These are phyloP conservation scores for Lactarius psammicola DNA, from an alignment of 768 basidiomycete species.

Conservation along the genomic window DNA sequence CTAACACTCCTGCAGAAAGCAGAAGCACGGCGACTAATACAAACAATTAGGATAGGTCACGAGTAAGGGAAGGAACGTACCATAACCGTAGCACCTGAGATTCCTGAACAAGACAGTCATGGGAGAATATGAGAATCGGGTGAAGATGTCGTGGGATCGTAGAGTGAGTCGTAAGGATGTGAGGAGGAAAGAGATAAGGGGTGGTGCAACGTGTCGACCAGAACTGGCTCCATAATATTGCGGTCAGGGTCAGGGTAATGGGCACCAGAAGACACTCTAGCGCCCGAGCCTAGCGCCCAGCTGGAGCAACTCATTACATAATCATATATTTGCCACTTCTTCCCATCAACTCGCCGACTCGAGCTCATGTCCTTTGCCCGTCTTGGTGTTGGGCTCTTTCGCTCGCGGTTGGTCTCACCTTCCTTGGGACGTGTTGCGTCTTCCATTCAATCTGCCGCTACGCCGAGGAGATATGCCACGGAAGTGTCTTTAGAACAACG, in stretches of 20 bases:
- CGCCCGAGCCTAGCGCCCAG: neutral
- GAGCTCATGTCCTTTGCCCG: constrained; percentile 26
- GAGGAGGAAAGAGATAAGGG: constrained; percentile 1
- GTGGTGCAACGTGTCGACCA: constrained; percentile 17
- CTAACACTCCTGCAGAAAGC: constrained; percentile 11
- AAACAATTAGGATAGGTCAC: neutral
- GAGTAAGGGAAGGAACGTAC: constrained; percentile 10
- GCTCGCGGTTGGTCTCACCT: constrained; percentile 10
- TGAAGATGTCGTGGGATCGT: constrained; percentile 7
- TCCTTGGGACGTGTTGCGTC: neutral
- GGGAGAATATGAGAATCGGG: constrained; percentile 1
- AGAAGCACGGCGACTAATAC: constrained; percentile 13
- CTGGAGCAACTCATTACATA: constrained; percentile 5
- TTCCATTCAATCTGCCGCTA: constrained; percentile 25
- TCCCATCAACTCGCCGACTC: neutral
- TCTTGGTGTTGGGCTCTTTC: constrained; percentile 18
- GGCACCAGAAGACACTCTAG: neutral
- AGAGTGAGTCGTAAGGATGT: constrained; percentile 2
- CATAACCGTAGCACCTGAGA: constrained; percentile 19
- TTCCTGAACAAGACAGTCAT: constrained; percentile 27
- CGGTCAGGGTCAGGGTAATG: neutral
- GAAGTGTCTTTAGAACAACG: constrained; percentile 34
- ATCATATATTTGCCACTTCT: neutral
- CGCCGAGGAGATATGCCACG: constrained; percentile 40
- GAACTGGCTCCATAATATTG: neutral